Conservation (phyloP, 108 stramenopile genomes). For the Aurantiochytrium sp. region DNA sequence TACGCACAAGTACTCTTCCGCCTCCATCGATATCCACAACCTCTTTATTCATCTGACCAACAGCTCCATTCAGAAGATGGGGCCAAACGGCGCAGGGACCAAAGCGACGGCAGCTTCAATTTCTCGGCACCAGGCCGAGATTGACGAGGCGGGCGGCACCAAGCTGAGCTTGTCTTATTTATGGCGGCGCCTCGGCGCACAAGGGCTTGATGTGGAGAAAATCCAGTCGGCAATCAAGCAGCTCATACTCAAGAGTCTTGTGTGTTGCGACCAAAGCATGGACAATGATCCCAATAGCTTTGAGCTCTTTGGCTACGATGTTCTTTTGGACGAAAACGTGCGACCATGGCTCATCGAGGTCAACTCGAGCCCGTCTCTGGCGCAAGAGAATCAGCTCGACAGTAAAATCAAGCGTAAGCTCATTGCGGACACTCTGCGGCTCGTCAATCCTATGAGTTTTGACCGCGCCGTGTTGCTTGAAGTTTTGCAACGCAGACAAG, state of each 20-base stretch:
- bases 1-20: constrained; percentile 33
- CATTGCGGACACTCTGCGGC: constrained; percentile 39
- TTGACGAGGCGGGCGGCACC: constrained; percentile 6
- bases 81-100: not conserved
- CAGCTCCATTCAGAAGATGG: constrained; percentile 41
- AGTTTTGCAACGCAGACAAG: not conserved
- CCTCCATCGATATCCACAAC: constrained; percentile 22
- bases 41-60: constrained; percentile 51
- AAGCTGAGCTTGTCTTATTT: constrained; percentile 4
- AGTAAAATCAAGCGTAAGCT: constrained; percentile 32
- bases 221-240: constrained; percentile 31
- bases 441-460: constrained; percentile 44
- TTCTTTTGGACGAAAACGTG: constrained; percentile 35
- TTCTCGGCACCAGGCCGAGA: not conserved
- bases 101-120: not conserved
- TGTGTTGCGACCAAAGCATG: constrained; percentile 55
- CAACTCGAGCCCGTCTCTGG: constrained; percentile 53
- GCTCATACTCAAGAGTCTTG: constrained; percentile 51
- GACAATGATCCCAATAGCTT: constrained; percentile 53
- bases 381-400: constrained; percentile 37
- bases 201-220: constrained; percentile 26
- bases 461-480: not conserved
- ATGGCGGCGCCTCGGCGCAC: constrained; percentile 23
- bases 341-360: constrained; percentile 53
- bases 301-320: constrained; percentile 51